These are phyloP conservation scores for Termitomyces sp. DNA, from an alignment of 768 basidiomycete genomes.

Conservation along the genomic window DNA sequence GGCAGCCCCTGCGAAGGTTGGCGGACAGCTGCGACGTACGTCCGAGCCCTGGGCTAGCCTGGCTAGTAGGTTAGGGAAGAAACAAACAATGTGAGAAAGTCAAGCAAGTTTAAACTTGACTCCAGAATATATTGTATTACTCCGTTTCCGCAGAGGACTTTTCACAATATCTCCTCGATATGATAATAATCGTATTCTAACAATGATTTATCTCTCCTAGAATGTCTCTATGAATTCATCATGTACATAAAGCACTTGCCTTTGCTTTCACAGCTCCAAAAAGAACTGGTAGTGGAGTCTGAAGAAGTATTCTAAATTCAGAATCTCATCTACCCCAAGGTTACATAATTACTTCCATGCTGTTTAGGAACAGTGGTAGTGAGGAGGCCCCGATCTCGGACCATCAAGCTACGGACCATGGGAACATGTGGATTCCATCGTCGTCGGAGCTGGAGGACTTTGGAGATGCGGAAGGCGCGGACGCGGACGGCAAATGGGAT, in stretches of 20 bases:
- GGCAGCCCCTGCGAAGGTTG: slow-evolving; percentile 21
- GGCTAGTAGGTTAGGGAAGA: not conserved
- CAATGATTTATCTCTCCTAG: too few species aligned
- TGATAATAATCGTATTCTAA: too few species aligned
- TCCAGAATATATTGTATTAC: not conserved
- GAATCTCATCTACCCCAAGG: too few species aligned
- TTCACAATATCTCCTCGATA: too few species aligned
- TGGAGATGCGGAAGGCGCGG: slow-evolving; percentile 21
- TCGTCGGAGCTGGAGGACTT: slow-evolving; percentile 24
- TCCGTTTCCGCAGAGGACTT: too few species aligned
- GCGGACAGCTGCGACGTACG: slow-evolving; percentile 26
- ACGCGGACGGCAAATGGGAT: slow-evolving; percentile 24
- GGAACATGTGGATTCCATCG: slow-evolving; percentile 14
- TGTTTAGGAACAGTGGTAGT: not conserved
- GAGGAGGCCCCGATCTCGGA: not conserved
- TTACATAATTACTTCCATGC: too few species aligned
- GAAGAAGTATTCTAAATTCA: too few species aligned
- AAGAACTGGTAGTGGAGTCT: too few species aligned
- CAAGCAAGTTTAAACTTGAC: not conserved
- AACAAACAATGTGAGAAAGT: not conserved
- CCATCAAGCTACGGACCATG: not conserved
- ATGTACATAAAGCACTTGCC: too few species aligned
- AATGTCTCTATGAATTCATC: too few species aligned
- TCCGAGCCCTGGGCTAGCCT: not conserved
- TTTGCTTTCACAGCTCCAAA: too few species aligned